Evolutionary conservation across 257 asterid genomes (phyloP).

Genomic region (Nicotiana noctiflora): DNA sequence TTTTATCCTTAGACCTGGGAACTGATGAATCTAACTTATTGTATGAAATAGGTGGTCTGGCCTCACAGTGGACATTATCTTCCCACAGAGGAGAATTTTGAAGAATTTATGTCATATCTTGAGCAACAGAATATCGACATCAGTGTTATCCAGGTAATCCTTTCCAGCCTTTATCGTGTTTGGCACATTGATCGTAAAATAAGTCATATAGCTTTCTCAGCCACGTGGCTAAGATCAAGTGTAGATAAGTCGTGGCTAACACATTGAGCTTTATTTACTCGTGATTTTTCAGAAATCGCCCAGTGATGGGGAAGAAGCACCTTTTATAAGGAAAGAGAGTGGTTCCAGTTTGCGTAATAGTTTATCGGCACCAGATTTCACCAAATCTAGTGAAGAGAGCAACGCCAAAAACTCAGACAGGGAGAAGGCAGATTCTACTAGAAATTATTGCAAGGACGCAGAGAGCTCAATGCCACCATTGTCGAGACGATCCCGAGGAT

Average conservation of each 20-base stretch:
- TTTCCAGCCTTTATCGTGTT: not conserved
- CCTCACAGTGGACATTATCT: conserved; percentile 96
- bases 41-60: conserved; percentile 58
- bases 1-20: not conserved
- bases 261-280: not conserved
- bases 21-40: not conserved
- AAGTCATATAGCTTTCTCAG: too few species aligned
- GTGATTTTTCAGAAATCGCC: conserved; percentile 50
- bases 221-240: too few species aligned
- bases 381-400: conserved; percentile 10
- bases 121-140: conserved; percentile 45
- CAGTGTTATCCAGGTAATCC: conserved; percentile 49
- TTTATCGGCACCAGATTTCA: conserved; percentile 44
- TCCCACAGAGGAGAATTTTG: conserved; percentile 84
- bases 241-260: not conserved
- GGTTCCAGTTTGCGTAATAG: conserved; percentile 27
- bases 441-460: not conserved
- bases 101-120: conserved; percentile 65
- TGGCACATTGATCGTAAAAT: not conserved
- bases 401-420: conserved; percentile 17
- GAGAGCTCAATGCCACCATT: conserved; percentile 21
- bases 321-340: conserved; percentile 11
- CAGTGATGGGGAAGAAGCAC: conserved; percentile 38
- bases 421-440: not conserved
- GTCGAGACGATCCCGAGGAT: conserved; percentile 48